A percentile compares a stretch with the other conserved stretches of the same genome.
Evolutionary conservation across 2,329 filamentous ascomycete genomes (phyloP).

Genomic region (Lizonia empirigonia): DNA sequence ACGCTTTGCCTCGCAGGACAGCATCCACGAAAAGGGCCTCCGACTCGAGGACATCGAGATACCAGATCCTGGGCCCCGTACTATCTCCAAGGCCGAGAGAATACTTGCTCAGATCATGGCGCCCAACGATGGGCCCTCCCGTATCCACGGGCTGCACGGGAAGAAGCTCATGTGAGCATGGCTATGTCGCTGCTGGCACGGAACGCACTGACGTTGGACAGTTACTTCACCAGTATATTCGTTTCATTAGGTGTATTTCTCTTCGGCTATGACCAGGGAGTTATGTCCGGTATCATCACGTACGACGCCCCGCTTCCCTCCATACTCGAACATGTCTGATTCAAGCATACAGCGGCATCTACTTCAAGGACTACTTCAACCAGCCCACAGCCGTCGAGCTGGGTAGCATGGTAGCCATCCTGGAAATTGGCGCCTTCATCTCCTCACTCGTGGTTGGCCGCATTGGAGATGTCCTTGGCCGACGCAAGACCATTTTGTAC

Average conservation of each 20-base stretch:
- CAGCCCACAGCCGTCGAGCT: conserved; percentile 86
- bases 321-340: conserved; percentile 35
- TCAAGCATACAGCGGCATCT: conserved; percentile 67
- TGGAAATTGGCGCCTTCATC: conserved; percentile 91
- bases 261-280: conserved; percentile 88
- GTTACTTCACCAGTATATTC: conserved; percentile 93
- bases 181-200: neutral
- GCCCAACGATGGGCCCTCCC: conserved; percentile 68
- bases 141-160: conserved; percentile 90
- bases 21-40: conserved; percentile 53
- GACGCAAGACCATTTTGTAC: conserved; percentile 88
- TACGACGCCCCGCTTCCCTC: conserved; percentile 51
- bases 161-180: conserved; percentile 82
- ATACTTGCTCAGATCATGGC: conserved; percentile 86
- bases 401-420: conserved; percentile 96
- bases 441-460: conserved; percentile 85
- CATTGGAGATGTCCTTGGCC: conserved; percentile 89
- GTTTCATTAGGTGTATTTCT: conserved; percentile 86
- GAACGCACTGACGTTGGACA: conserved; percentile 50
- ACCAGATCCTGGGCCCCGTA: conserved; percentile 68
- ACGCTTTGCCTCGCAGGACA: conserved; percentile 65
- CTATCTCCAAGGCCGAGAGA: conserved; percentile 70
- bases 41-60: conserved; percentile 79
- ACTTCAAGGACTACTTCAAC: conserved; percentile 91
- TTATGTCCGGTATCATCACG: conserved; percentile 81